These are phyloP conservation scores for Solanum hybrid DNA, from an alignment of 305 asterid species.

Conservation along the genomic window DNA sequence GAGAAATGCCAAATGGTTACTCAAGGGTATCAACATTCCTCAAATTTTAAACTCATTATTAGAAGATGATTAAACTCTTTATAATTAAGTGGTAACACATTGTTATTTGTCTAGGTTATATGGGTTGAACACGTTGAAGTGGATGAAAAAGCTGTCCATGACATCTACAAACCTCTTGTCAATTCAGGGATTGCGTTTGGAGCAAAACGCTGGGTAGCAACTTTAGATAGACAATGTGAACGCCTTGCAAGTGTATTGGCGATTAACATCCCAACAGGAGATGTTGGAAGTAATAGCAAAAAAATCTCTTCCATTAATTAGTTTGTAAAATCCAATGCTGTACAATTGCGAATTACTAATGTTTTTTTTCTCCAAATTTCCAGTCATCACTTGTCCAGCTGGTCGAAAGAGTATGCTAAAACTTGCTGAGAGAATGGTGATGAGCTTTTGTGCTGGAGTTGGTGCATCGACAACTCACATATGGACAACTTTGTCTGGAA, in stretches of 20 bases:
- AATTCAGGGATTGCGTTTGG: conserved; percentile 46
- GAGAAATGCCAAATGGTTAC: conserved; percentile 32
- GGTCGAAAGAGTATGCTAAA: conserved; percentile 26
- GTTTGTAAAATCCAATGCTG: not conserved
- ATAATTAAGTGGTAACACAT: not conserved
- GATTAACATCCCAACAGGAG: conserved; percentile 7
- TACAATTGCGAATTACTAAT: not conserved
- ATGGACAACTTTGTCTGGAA: conserved; percentile 36
- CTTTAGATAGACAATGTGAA: conserved; percentile 31
- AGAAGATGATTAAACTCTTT: not conserved
- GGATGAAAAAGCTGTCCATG: conserved; percentile 25
- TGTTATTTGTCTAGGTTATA: conserved; percentile 21
- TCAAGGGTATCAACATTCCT: conserved; percentile 25
- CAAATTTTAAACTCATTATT: not conserved
- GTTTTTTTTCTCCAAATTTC: not conserved
- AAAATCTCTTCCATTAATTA: not conserved
- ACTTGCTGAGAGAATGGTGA: conserved; percentile 39
- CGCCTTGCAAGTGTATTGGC: conserved; percentile 21
- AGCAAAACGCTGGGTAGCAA: conserved; percentile 47
- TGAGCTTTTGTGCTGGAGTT: conserved; percentile 30
- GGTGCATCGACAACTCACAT: conserved; percentile 30
- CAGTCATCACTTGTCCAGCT: conserved; percentile 9
- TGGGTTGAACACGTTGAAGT: conserved; percentile 59
- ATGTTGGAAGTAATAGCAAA: not conserved
- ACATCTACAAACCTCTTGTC: conserved; percentile 37